Evolutionary conservation across 768 basidiomycete genomes (phyloP).

Genomic region (Coprinellus micaceus): DNA sequence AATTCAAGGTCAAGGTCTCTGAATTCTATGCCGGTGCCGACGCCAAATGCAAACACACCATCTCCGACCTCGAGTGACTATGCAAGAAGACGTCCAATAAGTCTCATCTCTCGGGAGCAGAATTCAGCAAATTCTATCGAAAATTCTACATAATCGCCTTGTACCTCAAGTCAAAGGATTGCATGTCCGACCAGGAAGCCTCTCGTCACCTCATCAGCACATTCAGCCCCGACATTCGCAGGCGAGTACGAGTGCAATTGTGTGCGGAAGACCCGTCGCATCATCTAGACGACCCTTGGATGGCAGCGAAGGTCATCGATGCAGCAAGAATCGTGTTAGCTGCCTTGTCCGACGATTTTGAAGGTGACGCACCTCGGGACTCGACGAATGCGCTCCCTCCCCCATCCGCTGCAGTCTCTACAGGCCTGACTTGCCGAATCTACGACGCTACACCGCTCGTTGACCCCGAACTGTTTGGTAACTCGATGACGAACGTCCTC

Average conservation of each 20-base stretch:
- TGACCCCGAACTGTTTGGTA: background rate
- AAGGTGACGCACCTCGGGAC: background rate
- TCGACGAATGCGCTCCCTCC: background rate
- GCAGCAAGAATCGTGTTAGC: background rate
- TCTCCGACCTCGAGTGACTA: background rate
- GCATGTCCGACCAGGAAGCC: background rate
- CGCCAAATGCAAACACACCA: background rate
- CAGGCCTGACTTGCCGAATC: background rate
- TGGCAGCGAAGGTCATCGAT: background rate
- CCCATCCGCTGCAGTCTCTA: background rate
- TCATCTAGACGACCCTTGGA: background rate
- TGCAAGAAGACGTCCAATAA: background rate
- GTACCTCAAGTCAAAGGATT: background rate
- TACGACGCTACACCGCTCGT: background rate
- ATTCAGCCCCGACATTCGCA: background rate
- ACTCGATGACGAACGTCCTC: background rate
- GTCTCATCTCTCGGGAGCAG: background rate
- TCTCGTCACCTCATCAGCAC: background rate
- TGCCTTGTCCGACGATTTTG: background rate
- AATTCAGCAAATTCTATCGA: background rate
- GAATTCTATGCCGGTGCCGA: background rate
- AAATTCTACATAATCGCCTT: background rate
- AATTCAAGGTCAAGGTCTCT: background rate
- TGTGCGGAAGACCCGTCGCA: background rate
- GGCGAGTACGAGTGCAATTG: background rate